These are phyloP conservation scores for Dictyophora rubrovolvata DNA, from an alignment of 768 basidiomycete genomes.

Conservation along the genomic window DNA sequence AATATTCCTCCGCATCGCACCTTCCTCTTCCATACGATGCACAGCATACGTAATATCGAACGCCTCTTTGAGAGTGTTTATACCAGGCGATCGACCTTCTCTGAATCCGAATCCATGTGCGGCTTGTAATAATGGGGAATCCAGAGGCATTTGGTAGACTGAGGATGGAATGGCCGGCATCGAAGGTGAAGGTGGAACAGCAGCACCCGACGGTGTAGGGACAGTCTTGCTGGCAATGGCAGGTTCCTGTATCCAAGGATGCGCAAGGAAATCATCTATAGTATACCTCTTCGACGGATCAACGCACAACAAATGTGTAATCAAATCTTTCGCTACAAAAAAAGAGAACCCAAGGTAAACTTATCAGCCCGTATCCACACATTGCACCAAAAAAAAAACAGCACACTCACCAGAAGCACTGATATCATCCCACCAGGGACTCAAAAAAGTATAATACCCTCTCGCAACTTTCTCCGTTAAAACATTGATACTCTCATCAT, in stretches of 20 bases:
- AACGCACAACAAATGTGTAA: conserved; percentile 88
- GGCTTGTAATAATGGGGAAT: conserved; percentile 84
- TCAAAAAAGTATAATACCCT: conserved; percentile 96
- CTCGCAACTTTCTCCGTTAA: conserved; percentile 96
- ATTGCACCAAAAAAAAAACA: neutral
- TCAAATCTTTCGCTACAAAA: conserved; percentile 82
- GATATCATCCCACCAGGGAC: conserved; percentile 99
- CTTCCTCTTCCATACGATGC: conserved; percentile 99
- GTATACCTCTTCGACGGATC: conserved; percentile 94
- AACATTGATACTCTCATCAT: conserved; percentile 97
- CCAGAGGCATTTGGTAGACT: conserved; percentile 38
- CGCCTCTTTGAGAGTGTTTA: conserved; percentile 91
- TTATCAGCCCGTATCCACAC: conserved; percentile 12
- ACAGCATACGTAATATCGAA: conserved; percentile 99
- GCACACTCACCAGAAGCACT: conserved; percentile 53
- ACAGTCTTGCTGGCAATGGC: conserved; percentile 51
- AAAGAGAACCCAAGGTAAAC: too few relatives aligned
- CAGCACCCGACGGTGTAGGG: conserved; percentile 42
- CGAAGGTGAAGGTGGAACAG: conserved; percentile 22
- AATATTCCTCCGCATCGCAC: conserved; percentile 55
- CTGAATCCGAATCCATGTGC: conserved; percentile 47
- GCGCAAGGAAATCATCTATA: conserved; percentile 93
- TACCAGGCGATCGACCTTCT: conserved; percentile 82
- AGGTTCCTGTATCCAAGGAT: conserved; percentile 84
- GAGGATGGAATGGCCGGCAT: conserved; percentile 14